Percentiles rank a stretch among this genome's conserved stretches.
Conservation (phyloP, 805 yeast genomes). For the Saturnispora mendoncae region DNA sequence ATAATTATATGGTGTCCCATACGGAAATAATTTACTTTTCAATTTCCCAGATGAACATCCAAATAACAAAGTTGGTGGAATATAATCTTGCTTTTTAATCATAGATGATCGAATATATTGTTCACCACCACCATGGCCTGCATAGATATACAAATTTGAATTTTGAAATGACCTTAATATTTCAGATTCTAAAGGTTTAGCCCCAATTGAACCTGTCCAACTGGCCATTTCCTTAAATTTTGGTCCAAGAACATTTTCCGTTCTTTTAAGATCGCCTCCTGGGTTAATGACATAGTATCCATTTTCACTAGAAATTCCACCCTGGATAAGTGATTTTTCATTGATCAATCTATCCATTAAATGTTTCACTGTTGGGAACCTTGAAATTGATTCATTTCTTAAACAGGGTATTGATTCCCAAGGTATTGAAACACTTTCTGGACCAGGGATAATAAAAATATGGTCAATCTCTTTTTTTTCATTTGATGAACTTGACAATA, state of each 20-base stretch:
- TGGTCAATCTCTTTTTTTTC: constrained; percentile 32
- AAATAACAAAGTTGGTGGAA: constrained; percentile 59
- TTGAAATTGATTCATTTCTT: constrained; percentile 46
- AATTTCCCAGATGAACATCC: constrained; percentile 89
- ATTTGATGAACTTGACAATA: constrained; percentile 17
- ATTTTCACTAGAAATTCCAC: constrained; percentile 19
- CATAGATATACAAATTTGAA: constrained; percentile 54
- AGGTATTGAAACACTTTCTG: constrained; percentile 61
- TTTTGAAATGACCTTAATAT: constrained; percentile 35
- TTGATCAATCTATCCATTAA: constrained; percentile 32
- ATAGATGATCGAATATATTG: constrained; percentile 55
- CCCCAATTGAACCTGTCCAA: constrained; percentile 50
- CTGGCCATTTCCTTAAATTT: constrained; percentile 31
- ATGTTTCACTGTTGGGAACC: constrained; percentile 60
- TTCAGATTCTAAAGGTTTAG: constrained; percentile 48
- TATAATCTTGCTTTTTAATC: constrained; percentile 33
- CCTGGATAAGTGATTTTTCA: constrained; percentile 13
- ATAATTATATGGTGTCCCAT: constrained; percentile 72
- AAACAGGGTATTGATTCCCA: constrained; percentile 79
- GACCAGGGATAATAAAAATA: constrained; percentile 60
- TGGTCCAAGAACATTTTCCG: constrained; percentile 49
- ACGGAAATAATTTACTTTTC: constrained; percentile 48
- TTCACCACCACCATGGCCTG: constrained; percentile 98
- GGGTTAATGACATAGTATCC: constrained; percentile 74
- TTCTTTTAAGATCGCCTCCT: constrained; percentile 60